A percentile compares a stretch with the other conserved stretches of the same genome.
Evolutionary conservation across 164 flowering plant species (phyloP).

Genomic region (Piper longum): DNA sequence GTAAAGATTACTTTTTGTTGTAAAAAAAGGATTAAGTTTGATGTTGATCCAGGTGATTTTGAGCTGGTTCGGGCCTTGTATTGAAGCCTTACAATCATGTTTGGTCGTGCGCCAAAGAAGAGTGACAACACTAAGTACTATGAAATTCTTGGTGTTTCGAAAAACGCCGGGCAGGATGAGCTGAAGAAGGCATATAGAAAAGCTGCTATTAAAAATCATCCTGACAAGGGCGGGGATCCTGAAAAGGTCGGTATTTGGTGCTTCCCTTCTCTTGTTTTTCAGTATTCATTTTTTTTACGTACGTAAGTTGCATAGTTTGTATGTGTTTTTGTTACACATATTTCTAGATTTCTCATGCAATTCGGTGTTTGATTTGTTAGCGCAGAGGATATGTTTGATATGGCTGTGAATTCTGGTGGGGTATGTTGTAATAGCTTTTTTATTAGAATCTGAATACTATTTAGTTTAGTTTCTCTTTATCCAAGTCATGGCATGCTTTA

Average conservation of each 20-base stretch:
- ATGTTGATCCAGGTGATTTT: neutral
- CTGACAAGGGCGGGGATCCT: slow-evolving; percentile 57
- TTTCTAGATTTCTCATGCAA: neutral
- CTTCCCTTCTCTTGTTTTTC: neutral
- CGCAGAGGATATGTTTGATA: neutral
- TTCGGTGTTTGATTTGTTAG: neutral
- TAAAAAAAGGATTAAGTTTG: neutral
- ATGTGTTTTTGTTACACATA: neutral
- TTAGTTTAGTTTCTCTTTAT: no score
- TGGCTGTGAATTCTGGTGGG: neutral
- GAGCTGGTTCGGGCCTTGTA: neutral
- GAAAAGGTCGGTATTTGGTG: slow-evolving; percentile 27
- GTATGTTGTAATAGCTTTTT: no score
- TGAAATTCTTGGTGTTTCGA: slow-evolving; percentile 39
- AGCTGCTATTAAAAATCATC: slow-evolving; percentile 54
- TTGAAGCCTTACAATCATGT: slow-evolving; percentile 29
- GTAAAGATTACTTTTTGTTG: neutral
- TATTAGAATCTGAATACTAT: no score
- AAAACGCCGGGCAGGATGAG: slow-evolving; percentile 35
- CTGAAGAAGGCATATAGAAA: slow-evolving; percentile 49
- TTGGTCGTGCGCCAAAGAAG: slow-evolving; percentile 43
- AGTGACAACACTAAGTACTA: slow-evolving; percentile 42
- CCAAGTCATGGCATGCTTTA: neutral
- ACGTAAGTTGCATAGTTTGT: no score
- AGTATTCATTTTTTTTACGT: neutral